Conservation (phyloP, 1,284 basidiomycete species). For the Ceraceosorus guamensis region DNA sequence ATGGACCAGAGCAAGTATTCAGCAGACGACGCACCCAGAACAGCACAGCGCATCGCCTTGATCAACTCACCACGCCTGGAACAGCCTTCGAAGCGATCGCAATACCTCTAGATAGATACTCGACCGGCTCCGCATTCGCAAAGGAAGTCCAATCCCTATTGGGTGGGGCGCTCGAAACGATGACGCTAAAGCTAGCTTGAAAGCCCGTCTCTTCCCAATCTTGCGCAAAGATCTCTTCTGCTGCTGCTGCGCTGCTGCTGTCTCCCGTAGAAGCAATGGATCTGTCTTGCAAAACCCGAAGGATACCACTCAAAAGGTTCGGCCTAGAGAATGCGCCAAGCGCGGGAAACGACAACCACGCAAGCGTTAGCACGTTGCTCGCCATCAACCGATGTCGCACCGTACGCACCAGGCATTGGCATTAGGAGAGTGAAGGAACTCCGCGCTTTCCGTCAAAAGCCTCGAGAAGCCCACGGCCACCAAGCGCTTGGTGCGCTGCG, state of each 20-base stretch:
- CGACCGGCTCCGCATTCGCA: too few species aligned
- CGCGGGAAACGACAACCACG: too few species aligned
- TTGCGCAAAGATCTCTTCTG: slow-evolving; percentile 62
- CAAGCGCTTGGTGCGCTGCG: slow-evolving; percentile 73
- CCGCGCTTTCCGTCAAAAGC: slow-evolving; percentile 65
- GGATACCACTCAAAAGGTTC: slow-evolving; percentile 63
- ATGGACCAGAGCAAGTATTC: too few species aligned
- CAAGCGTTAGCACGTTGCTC: too few species aligned
- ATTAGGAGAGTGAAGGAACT: slow-evolving; percentile 63
- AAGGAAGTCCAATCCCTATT: background rate
- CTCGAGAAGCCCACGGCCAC: slow-evolving; percentile 74
- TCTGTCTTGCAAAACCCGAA: slow-evolving; percentile 68
- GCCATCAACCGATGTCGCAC: background rate
- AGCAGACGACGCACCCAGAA: too few species aligned
- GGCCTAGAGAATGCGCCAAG: background rate
- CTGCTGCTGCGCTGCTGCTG: slow-evolving; percentile 39
- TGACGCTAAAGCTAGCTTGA: slow-evolving; percentile 82
- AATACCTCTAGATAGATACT: too few species aligned
- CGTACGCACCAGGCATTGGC: slow-evolving; percentile 31
- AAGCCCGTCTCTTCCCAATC: slow-evolving; percentile 88
- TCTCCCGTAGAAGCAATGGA: slow-evolving; percentile 57
- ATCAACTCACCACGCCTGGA: too few species aligned
- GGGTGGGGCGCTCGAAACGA: slow-evolving; percentile 58
- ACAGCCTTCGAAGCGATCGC: too few species aligned
- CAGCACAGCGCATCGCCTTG: too few species aligned